These are phyloP conservation scores for Myrmaecium sp. DNA, from an alignment of 2,329 filamentous ascomycete species.

Conservation along the genomic window DNA sequence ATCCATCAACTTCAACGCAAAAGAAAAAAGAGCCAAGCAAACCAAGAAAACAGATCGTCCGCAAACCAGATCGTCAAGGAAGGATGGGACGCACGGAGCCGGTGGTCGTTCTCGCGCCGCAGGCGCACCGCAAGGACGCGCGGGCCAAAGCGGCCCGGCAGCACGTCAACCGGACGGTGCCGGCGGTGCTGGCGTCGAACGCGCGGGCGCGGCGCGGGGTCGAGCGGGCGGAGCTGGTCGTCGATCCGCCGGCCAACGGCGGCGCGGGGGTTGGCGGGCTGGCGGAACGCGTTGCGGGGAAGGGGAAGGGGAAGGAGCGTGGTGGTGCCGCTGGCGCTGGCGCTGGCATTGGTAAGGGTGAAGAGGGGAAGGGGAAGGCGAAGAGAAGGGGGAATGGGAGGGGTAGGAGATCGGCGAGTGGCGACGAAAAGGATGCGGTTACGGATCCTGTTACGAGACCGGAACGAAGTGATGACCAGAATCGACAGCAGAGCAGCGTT, in stretches of 20 bases:
- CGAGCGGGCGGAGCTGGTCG: conserved; percentile 33
- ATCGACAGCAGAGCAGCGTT: no score
- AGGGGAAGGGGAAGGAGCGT: conserved; percentile 16
- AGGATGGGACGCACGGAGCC: conserved; percentile 24
- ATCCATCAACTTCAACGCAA: no score
- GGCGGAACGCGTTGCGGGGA: conserved; percentile 5
- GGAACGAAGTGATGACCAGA: no score
- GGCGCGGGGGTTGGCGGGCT: not conserved
- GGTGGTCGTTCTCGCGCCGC: conserved; percentile 19
- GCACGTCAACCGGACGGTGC: conserved; percentile 43
- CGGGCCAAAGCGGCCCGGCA: conserved; percentile 38
- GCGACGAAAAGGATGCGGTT: no score
- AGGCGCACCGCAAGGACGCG: conserved; percentile 17
- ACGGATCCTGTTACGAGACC: no score
- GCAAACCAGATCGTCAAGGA: no score
- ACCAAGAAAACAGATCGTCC: no score
- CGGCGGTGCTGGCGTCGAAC: conserved; percentile 35
- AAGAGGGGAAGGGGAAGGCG: conserved; percentile 5
- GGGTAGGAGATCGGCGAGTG: conserved; percentile 4
- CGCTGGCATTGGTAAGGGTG: conserved; percentile 11
- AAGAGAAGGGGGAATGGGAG: conserved; percentile 6
- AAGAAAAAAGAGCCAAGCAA: no score
- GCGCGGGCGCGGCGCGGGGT: conserved; percentile 38
- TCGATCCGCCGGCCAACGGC: conserved; percentile 16
- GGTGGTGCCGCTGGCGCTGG: not conserved